Conservation (phyloP, 164 flowering plant genomes). For the grape (Vitis vinifera) region DNA sequence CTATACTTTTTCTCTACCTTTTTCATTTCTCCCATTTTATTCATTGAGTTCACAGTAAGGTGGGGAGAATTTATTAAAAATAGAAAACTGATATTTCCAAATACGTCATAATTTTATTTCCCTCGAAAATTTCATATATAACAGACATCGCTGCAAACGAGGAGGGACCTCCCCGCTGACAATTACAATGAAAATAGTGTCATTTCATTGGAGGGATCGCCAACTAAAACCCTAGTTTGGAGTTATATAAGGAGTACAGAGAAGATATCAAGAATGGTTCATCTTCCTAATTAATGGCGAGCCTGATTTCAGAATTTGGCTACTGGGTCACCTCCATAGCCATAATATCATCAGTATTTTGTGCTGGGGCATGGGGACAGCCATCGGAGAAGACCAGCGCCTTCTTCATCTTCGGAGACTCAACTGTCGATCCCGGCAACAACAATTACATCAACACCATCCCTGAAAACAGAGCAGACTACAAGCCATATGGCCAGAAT, state of each 20-base stretch:
- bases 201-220: not conserved
- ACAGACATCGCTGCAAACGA: no score
- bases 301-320: not conserved
- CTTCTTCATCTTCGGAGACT: constrained; percentile 67
- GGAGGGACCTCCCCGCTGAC: no score
- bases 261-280: not conserved
- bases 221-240: not conserved
- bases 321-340: not conserved
- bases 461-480: constrained; percentile 42
- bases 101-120: no score
- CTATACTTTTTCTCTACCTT: no score
- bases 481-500: constrained; percentile 53
- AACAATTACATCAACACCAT: constrained; percentile 52
- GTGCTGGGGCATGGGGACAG: constrained; percentile 1
- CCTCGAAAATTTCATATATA: no score
- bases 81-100: no score
- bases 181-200: no score
- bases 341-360: not conserved
- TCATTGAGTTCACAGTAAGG: no score
- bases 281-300: constrained; percentile 16
- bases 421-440: constrained; percentile 59
- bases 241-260: not conserved
- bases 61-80: no score
- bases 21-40: no score
- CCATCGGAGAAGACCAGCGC: constrained; percentile 13